These are phyloP conservation scores for Castanea mollissima DNA, from an alignment of 306 rosid species.

Conservation along the genomic window DNA sequence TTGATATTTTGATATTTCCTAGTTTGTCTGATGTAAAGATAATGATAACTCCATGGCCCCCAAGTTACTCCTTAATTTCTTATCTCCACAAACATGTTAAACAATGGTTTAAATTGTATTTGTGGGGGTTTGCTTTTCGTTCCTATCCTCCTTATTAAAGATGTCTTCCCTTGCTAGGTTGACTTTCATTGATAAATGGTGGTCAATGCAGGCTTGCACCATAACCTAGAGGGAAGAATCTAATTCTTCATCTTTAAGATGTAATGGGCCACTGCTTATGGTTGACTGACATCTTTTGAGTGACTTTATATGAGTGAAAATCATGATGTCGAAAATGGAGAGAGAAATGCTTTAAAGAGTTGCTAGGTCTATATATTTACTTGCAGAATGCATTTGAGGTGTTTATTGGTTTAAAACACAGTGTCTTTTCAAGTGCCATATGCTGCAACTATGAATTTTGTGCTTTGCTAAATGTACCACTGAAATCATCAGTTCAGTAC, in stretches of 20 bases:
- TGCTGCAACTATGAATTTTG: neutral
- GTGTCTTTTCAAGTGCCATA: neutral
- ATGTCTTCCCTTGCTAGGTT: neutral
- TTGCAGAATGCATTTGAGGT: too few relatives aligned
- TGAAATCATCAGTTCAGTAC: neutral
- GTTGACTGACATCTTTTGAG: neutral
- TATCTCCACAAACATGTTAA: neutral
- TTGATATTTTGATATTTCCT: too few relatives aligned
- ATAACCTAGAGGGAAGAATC: neutral
- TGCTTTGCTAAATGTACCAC: neutral
- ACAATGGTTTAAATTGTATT: neutral
- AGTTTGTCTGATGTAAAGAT: too few relatives aligned
- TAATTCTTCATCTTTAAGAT: neutral
- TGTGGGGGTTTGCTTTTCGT: neutral
- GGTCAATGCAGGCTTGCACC: neutral
- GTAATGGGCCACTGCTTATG: neutral
- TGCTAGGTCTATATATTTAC: neutral
- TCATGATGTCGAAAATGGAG: neutral
- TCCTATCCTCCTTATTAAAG: neutral
- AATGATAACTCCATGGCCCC: too few relatives aligned
- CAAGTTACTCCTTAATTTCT: slow-evolving; percentile 30
- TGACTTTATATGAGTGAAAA: neutral
- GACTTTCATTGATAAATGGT: neutral
- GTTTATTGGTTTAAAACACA: neutral
- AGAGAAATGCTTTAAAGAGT: neutral